Evolutionary conservation across 169 alveolate species (phyloP).

Genomic region (Toxoplasma gondii): DNA sequence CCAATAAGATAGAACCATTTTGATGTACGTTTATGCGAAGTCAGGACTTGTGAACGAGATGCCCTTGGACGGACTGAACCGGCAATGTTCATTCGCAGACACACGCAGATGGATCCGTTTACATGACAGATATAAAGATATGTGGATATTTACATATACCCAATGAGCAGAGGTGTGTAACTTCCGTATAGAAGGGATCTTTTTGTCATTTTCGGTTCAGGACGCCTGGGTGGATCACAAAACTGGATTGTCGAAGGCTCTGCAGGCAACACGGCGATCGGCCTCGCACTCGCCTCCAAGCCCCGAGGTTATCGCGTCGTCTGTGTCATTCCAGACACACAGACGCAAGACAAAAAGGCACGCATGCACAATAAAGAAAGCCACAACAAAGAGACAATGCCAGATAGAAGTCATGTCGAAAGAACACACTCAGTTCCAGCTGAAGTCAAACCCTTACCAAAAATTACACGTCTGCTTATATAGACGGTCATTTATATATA

Average conservation of each 20-base stretch:
- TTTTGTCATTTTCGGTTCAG: background rate
- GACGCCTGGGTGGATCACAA: slow-evolving; percentile 33
- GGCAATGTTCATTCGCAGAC: no score
- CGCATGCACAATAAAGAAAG: no score
- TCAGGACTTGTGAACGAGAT: no score
- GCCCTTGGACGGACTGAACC: no score
- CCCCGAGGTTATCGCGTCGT: slow-evolving; percentile 83
- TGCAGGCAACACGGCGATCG: slow-evolving; percentile 92
- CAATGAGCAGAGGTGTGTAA: no score
- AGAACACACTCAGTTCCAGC: background rate
- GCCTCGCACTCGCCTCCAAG: slow-evolving; percentile 86
- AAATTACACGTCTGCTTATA: background rate
- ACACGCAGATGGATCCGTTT: no score
- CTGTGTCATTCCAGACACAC: slow-evolving; percentile 87
- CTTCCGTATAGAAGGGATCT: no score
- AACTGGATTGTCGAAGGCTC: slow-evolving; percentile 86
- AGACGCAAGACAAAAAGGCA: slow-evolving; percentile 84
- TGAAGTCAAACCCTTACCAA: background rate
- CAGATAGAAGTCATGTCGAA: background rate
- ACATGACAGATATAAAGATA: no score
- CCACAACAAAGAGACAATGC: no score
- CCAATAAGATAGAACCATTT: no score
- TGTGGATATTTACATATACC: no score
- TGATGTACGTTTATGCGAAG: no score
- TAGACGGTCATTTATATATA: background rate